Base-by-base conservation (phyloP, 75 land plant species). In the Azolla pinnata region DNA sequence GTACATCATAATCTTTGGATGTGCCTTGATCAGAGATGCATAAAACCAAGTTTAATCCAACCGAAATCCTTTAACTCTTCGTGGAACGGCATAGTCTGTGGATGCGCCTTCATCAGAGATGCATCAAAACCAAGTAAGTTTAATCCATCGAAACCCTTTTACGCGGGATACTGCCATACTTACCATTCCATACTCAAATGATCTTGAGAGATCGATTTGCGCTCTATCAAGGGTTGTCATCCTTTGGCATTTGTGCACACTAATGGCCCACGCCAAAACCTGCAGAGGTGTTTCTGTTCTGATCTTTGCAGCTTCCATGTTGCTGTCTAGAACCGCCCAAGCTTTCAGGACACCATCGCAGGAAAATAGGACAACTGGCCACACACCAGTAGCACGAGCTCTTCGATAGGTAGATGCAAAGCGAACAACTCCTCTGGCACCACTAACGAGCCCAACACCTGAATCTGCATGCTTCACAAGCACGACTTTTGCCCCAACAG, bases 221-320 rank as follows among this genome's bases (percentile, higher is more conserved):
- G 83, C 65, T 9, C 66, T 51, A 29, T 77, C 77, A 38, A 85
- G 76, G 47, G 83, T 79, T n/a, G n/a, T n/a, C 89, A 85, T 82
- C 16, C 89, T 85, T 51, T 85, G 89, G 67, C 90, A 83, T 65
- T 86, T 86, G 74, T 86, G 90, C 57, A 86, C 72, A 60, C 81
- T 86, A 0, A 86, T 17, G 26, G 90, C 83, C 90, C 90, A 86
- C 32, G 81, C 86, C 62, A 86, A 57, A 35, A 83, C 55, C n/a
- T n/a, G n/a, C 26, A 86, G 66, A 1, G 90, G 90, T n/a, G 83
- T 59, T 60, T 86, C 86, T 28, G 24, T 58, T 44, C 90, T 66
- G n/a, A n/a, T n/a, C 33, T 8, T 65, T 3, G 86, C 90, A 34
- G 61, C 32, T 58, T 74, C 67, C 35, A 24, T 59, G 44, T 54